Conservation (phyloP, 2,329 filamentous ascomycete species). For the Talaromyces funiculosus region DNA sequence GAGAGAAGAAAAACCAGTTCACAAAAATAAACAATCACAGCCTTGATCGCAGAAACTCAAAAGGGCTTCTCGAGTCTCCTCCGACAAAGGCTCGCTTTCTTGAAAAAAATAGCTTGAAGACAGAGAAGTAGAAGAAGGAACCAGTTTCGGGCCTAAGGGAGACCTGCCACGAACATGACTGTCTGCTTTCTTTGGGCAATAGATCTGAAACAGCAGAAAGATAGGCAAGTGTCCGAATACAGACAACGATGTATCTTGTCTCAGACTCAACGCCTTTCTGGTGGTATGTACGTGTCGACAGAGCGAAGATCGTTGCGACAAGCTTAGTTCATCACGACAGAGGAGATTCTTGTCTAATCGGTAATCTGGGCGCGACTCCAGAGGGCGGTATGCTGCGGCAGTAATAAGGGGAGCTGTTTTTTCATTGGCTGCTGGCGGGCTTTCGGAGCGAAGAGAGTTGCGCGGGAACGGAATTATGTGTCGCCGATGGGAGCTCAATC, state of each 20-base stretch:
- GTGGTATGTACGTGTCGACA: background rate
- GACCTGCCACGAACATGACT: slow-evolving; percentile 27
- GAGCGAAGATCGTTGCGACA: background rate
- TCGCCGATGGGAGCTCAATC: slow-evolving; percentile 4
- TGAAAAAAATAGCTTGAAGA: background rate
- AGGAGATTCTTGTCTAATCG: slow-evolving; percentile 7
- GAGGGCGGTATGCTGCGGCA: slow-evolving; percentile 11
- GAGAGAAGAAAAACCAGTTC: background rate
- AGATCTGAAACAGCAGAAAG: background rate
- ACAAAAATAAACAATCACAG: background rate
- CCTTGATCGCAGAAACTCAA: background rate
- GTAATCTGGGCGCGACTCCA: slow-evolving; percentile 11
- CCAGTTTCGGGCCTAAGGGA: slow-evolving; percentile 14
- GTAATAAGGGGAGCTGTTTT: background rate
- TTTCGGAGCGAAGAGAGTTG: background rate
- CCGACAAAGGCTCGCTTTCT: background rate
- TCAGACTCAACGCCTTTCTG: background rate
- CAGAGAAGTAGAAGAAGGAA: background rate
- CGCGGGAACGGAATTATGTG: background rate
- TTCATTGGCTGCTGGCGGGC: background rate
- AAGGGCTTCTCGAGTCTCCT: background rate
- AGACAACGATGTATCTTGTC: background rate
- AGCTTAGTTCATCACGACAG: background rate
- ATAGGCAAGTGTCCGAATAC: background rate
- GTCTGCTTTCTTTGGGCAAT: slow-evolving; percentile 14